Percentiles rank a stretch among this genome's conserved stretches.
These are phyloP conservation scores for Fragaria iinumae DNA, from an alignment of 306 rosid species.

Conservation along the genomic window DNA sequence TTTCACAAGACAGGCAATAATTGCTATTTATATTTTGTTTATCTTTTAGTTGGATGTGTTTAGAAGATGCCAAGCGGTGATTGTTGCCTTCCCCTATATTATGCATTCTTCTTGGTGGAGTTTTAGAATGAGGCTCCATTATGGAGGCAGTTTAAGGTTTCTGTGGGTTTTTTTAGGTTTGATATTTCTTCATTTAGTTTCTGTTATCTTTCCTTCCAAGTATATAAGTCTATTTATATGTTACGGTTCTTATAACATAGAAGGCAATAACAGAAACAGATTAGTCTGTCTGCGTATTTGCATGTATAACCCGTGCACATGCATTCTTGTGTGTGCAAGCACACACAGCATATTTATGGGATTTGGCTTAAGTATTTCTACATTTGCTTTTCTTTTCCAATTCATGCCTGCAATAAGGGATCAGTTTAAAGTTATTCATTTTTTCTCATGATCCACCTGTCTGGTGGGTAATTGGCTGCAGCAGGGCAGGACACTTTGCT, in stretches of 20 bases:
- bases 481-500: background rate
- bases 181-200: background rate
- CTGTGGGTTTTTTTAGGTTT: slow-evolving; percentile 12
- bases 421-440: background rate
- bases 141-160: slow-evolving; percentile 6
- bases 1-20: slow-evolving; percentile 90
- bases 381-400: background rate
- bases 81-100: slow-evolving; percentile 25
- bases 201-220: background rate
- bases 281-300: background rate
- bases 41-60: slow-evolving; percentile 37
- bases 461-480: slow-evolving; percentile 12
- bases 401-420: background rate
- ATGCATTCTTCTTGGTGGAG: slow-evolving; percentile 12
- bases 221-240: background rate
- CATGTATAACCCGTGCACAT: background rate
- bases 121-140: slow-evolving; percentile 1
- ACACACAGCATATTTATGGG: background rate
- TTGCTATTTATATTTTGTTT: slow-evolving; percentile 64
- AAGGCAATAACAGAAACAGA: background rate
- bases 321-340: background rate
- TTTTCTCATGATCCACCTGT: slow-evolving; percentile 1
- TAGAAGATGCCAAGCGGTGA: slow-evolving; percentile 37
- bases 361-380: background rate
- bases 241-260: background rate